These are phyloP conservation scores for Phlebiopsis flavidoalba DNA, from an alignment of 768 basidiomycete species.

Conservation along the genomic window DNA sequence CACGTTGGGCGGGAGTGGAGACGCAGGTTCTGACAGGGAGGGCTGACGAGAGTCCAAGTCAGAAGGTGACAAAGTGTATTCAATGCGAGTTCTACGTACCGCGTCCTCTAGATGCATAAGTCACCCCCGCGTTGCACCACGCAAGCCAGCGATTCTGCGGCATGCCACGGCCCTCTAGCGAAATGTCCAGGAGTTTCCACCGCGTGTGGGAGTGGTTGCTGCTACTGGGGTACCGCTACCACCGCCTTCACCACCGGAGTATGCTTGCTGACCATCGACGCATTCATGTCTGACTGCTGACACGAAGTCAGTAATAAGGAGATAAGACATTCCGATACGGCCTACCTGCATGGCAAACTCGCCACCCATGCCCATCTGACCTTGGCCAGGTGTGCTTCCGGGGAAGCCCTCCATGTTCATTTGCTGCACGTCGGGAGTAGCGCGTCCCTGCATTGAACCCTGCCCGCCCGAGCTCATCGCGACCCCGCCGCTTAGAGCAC, in stretches of 20 bases:
- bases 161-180: slow-evolving; percentile 37
- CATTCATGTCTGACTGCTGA: neutral
- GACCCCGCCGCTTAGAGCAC: slow-evolving; percentile 15
- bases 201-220: slow-evolving; percentile 17
- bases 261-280: slow-evolving; percentile 63
- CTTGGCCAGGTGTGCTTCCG: slow-evolving; percentile 37
- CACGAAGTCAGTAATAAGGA: neutral
- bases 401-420: slow-evolving; percentile 37
- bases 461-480: slow-evolving; percentile 17
- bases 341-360: slow-evolving; percentile 76
- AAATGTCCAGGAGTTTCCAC: slow-evolving; percentile 36
- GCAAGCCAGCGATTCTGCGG: slow-evolving; percentile 31
- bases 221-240: slow-evolving; percentile 39
- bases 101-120: slow-evolving; percentile 36
- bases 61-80: neutral
- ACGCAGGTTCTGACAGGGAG: slow-evolving; percentile 71
- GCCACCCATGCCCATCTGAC: slow-evolving; percentile 61
- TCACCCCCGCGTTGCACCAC: slow-evolving; percentile 39
- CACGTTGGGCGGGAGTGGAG: slow-evolving; percentile 81
- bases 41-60: slow-evolving; percentile 16
- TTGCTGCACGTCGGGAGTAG: slow-evolving; percentile 16
- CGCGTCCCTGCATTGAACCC: slow-evolving; percentile 12
- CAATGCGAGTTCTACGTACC: slow-evolving; percentile 25
- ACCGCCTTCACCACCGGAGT: slow-evolving; percentile 53
- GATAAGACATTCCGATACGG: neutral